Conservation (phyloP, 192 early-diverging fungal species). For the Rhizophlyctis rosea region DNA sequence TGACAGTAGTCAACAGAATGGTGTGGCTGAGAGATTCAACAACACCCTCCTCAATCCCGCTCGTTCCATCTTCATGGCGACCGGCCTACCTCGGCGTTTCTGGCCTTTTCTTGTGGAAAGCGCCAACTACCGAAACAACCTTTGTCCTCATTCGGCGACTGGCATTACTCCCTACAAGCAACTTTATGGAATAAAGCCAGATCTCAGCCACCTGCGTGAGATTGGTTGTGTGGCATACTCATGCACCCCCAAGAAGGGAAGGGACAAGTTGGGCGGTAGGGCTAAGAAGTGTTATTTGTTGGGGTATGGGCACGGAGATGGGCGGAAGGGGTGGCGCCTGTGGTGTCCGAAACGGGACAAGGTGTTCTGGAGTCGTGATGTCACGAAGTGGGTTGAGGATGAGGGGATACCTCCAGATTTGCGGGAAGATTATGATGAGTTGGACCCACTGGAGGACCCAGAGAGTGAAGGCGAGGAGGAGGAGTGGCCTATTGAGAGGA, state of each 20-base stretch:
- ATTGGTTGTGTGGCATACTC: constrained; percentile 6
- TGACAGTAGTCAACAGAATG: constrained; percentile 22
- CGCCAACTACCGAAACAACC: neutral
- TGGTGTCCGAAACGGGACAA: neutral
- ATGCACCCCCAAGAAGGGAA: neutral
- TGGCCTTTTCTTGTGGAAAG: neutral
- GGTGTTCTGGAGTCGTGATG: neutral
- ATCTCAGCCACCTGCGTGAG: constrained; percentile 8
- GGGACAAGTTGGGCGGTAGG: neutral
- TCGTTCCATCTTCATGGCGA: constrained; percentile 1
- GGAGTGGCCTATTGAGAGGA: neutral
- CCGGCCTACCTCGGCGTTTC: neutral
- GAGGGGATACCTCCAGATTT: too few species aligned
- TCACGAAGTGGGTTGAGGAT: too few species aligned
- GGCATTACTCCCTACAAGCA: neutral
- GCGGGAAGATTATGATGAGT: neutral
- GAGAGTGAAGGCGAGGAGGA: neutral
- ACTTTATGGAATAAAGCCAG: neutral
- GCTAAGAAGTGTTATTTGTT: neutral
- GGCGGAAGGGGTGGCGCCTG: neutral
- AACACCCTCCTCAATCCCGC: neutral
- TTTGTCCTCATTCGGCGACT: neutral
- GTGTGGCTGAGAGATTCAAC: constrained; percentile 7
- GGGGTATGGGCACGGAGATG: neutral
- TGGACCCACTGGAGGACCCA: neutral